phyloP scores from a whole-genome alignment of 805 yeast species.

The Ogataea haglerorum region DNA sequence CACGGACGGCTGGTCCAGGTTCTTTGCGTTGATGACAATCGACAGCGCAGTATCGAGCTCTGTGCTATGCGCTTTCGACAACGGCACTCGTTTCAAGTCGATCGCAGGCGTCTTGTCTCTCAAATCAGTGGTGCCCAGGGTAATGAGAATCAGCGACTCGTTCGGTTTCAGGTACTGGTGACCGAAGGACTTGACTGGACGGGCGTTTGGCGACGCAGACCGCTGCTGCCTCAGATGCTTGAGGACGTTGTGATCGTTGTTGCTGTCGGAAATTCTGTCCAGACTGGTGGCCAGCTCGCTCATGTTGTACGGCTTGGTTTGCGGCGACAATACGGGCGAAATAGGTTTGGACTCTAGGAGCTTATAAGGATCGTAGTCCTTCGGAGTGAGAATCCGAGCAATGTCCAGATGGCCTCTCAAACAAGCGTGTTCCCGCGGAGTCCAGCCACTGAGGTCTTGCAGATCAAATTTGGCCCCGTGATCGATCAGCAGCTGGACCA shows the following conservation, averaged over 20 bases:
- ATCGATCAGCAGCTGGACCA: slow-evolving; percentile 52
- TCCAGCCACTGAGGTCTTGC: slow-evolving; percentile 88
- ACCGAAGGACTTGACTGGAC: slow-evolving; percentile 80
- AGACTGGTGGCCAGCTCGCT: slow-evolving; percentile 24
- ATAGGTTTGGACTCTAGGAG: slow-evolving; percentile 16
- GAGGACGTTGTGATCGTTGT: slow-evolving; percentile 15
- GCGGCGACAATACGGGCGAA: slow-evolving; percentile 31
- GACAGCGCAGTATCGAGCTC: slow-evolving; percentile 88
- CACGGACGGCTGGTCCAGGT: slow-evolving; percentile 49
- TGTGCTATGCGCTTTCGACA: slow-evolving; percentile 71
- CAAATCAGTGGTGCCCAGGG: slow-evolving; percentile 82
- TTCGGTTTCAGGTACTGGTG: slow-evolving; percentile 63
- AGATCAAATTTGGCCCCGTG: slow-evolving; percentile 52
- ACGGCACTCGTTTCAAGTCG: slow-evolving; percentile 68
- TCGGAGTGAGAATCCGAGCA: slow-evolving; percentile 58
- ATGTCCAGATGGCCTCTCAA: slow-evolving; percentile 79
- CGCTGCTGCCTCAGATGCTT: slow-evolving; percentile 22
- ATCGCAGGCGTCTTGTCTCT: slow-evolving; percentile 58
- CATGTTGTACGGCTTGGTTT: slow-evolving; percentile 32
- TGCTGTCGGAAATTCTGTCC: slow-evolving; percentile 25
- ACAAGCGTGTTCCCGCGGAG: slow-evolving; percentile 95
- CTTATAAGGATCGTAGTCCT: slow-evolving; percentile 36
- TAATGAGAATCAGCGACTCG: slow-evolving; percentile 72
- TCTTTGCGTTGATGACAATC: slow-evolving; percentile 51
- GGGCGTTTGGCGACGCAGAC: slow-evolving; percentile 32